phyloP scores from a whole-genome alignment of 2,329 filamentous ascomycete species.

The Parastagonospora nodorum region DNA sequence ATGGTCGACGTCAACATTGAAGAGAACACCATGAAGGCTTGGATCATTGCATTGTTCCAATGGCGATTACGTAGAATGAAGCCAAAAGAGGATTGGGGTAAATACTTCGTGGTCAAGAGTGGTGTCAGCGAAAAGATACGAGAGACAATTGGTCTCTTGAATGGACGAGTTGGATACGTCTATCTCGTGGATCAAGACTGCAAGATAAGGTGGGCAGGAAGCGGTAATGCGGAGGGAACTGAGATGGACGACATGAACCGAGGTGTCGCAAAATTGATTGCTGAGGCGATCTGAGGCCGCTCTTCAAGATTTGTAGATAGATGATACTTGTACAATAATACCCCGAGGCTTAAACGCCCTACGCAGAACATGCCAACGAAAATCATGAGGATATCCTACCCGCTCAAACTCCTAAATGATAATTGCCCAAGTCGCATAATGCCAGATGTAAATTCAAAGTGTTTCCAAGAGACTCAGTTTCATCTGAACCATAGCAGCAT shows the following conservation, averaged over 20 bases:
- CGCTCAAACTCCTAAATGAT: conserved; percentile 28
- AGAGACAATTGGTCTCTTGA: conserved; percentile 71
- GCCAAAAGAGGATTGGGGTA: conserved; percentile 57
- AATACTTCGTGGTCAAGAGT: conserved; percentile 64
- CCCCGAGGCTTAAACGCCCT: conserved; percentile 18
- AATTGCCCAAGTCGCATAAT: background rate
- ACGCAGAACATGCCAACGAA: conserved; percentile 18
- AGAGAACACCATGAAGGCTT: conserved; percentile 71
- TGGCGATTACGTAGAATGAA: conserved; percentile 55
- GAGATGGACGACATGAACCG: conserved; percentile 71
- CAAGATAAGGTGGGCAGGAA: conserved; percentile 92
- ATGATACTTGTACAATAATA: conserved; percentile 39
- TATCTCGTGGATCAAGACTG: conserved; percentile 88
- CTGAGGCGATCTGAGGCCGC: conserved; percentile 21
- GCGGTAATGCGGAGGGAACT: conserved; percentile 67
- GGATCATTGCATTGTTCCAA: conserved; percentile 62
- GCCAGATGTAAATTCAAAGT: background rate
- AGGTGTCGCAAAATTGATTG: conserved; percentile 65
- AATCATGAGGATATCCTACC: conserved; percentile 33
- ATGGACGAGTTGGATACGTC: conserved; percentile 90
- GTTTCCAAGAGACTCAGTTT: background rate
- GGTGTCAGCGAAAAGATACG: conserved; percentile 62
- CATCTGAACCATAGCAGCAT: conserved; percentile 69
- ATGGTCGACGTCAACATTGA: conserved; percentile 87
- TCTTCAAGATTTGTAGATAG: background rate